phyloP scores from a whole-genome alignment of 2,329 filamentous ascomycete genomes.

The Paraphaeosphaeria sporulosa region DNA sequence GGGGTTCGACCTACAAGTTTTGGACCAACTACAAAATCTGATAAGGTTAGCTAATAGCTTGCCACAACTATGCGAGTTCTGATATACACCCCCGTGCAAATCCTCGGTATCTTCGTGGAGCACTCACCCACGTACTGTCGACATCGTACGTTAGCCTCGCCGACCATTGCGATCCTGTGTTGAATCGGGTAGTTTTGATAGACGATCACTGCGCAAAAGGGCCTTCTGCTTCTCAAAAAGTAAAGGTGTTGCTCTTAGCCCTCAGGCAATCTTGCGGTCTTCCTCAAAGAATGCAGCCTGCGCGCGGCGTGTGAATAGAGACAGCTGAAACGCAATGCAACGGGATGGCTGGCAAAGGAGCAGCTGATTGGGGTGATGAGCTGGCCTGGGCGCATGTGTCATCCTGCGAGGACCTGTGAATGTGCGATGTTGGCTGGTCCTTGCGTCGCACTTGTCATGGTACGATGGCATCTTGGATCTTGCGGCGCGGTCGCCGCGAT shows the following conservation, averaged over 20 bases:
- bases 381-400: constrained; percentile 19
- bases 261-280: neutral
- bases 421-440: constrained; percentile 3
- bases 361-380: constrained; percentile 21
- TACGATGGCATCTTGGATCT: too few relatives aligned
- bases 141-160: constrained; percentile 3
- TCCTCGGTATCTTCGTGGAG: neutral
- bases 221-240: neutral
- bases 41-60: neutral
- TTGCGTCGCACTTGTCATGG: neutral
- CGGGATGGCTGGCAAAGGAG: neutral
- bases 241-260: neutral
- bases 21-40: neutral
- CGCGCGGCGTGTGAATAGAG: neutral
- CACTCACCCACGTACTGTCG: neutral
- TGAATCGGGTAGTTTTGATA: neutral
- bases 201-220: neutral
- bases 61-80: neutral
- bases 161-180: neutral
- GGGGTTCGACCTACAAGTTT: neutral
- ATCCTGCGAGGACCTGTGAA: constrained; percentile 11
- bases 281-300: neutral
- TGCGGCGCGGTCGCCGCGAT: neutral
- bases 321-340: constrained; percentile 10
- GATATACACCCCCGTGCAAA: neutral